Base-by-base conservation (phyloP, 139 green algal species). In the Klebsormidium nitens region DNA sequence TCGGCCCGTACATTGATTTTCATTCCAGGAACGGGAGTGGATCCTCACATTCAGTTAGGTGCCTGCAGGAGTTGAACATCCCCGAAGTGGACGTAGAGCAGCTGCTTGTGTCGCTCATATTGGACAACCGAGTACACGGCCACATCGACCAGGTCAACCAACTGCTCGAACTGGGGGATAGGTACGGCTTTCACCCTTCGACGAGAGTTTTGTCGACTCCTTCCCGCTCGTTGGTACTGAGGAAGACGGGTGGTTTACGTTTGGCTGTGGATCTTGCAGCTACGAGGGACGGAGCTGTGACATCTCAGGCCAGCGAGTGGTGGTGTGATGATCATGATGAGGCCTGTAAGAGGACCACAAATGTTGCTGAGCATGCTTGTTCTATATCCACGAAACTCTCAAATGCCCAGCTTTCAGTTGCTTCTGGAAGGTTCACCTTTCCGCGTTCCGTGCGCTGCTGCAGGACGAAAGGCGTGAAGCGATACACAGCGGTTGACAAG, bases 101-200 rank as follows among this genome's bases (percentile, higher is more conserved):
- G 70, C 85, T 98, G 75, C 85, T 98, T 47, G 87, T 97, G 36
- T 86, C 79, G 2, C 85, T 98, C 62, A 97, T 98, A 47, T 80
- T 98, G 67, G 93, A 98, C 77, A 82, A 80, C 32, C 65, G 87
- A 3, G 81, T 98, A 26, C 8, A 74, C 5, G 93, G 92, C 5
- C 76, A 91, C 82, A 96, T 98, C 37, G 91, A 98, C 76, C 93
- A 98, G 87, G 89, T 96, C 61, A 84, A 76, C 39, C 77, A 84
- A 36, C 44, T 79, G 57, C 66, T 79, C 1, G 72, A 77, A 40
- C 57, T 79, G 2, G 72, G 64, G 17, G 71, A 79, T 65, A 77
- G 55, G 65, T 78, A 2, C 69, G 5, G 6, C 29, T 19, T 26
- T 69, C 59, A 14, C 63, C 38, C 59, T 32, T 23, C 37, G n/a